A percentile compares a stretch with the other conserved stretches of the same genome.
Conservation (phyloP, 257 asterid genomes). For the Primulina eburnea region DNA sequence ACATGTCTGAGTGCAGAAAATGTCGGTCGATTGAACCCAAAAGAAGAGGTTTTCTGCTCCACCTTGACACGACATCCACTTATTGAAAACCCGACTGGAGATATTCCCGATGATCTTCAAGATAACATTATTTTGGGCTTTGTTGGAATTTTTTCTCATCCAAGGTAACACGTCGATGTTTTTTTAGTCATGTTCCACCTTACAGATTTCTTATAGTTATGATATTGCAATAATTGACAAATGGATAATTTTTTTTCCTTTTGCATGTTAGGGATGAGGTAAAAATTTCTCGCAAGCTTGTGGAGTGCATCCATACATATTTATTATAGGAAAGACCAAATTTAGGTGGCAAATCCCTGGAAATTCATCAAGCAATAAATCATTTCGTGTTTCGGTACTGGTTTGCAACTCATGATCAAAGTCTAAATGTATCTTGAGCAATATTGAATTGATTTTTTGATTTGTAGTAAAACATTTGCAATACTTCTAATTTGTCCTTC, state of each 20-base stretch:
- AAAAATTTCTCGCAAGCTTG: conserved; percentile 67
- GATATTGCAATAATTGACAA: conserved; percentile 17
- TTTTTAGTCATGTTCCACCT: conserved; percentile 11
- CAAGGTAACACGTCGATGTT: conserved; percentile 47
- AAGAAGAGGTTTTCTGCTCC: conserved; percentile 81
- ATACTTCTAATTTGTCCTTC: too few species aligned
- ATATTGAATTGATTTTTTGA: too few species aligned
- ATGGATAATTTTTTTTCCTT: conserved; percentile 24
- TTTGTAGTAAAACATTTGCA: too few species aligned
- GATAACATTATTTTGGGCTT: conserved; percentile 64
- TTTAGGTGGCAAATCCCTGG: too few species aligned
- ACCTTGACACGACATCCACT: conserved; percentile 85
- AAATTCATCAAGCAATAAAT: too few species aligned
- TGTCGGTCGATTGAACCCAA: conserved; percentile 53
- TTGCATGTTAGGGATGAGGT: conserved; percentile 70
- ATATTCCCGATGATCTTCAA: conserved; percentile 70
- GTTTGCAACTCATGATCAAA: too few species aligned
- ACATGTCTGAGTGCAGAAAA: conserved; percentile 48
- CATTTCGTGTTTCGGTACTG: too few species aligned
- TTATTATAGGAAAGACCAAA: too few species aligned
- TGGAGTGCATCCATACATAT: too few species aligned
- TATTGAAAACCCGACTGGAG: conserved; percentile 93
- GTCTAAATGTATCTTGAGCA: too few species aligned
- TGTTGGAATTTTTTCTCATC: conserved; percentile 57
- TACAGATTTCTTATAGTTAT: conserved; percentile 15